Conservation (phyloP, 2,329 filamentous ascomycete species). For the Fusarium virguliforme region DNA sequence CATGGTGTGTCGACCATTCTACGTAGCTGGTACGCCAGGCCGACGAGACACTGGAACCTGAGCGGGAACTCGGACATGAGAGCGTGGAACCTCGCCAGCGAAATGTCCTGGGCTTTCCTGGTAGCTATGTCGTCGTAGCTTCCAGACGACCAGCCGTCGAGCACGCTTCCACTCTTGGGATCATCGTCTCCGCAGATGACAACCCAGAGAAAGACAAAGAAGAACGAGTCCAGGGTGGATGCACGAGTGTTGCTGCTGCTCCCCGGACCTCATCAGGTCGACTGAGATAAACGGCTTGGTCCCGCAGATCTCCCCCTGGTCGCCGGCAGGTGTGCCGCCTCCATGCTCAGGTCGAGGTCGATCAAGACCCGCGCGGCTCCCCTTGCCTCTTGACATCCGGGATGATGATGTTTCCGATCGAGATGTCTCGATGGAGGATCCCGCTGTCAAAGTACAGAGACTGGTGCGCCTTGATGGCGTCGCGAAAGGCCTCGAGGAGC, state of each 20-base stretch:
- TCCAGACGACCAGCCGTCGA: background rate
- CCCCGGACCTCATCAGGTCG: background rate
- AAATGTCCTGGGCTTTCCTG: background rate
- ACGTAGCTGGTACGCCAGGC: background rate
- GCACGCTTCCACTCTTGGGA: background rate
- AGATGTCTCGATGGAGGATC: background rate
- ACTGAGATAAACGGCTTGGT: background rate
- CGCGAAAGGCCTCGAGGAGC: background rate
- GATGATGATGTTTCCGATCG: slow-evolving; percentile 2
- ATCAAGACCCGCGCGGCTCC: background rate
- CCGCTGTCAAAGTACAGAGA: slow-evolving; percentile 1
- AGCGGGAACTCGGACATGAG: background rate
- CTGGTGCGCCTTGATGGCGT: background rate
- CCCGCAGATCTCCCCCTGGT: background rate
- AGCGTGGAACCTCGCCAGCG: background rate
- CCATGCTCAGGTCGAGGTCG: background rate
- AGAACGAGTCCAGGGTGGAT: slow-evolving; percentile 2
- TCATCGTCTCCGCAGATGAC: slow-evolving; percentile 2
- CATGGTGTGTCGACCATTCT: background rate
- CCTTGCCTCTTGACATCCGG: background rate
- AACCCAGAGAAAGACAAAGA: slow-evolving; percentile 2
- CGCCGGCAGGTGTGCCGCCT: background rate
- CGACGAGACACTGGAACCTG: background rate
- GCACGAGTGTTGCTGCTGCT: background rate
- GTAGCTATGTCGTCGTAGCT: background rate